Evolutionary conservation across 225 moss, liverwort and hornwort species (phyloP).

Genomic region (Neckera pumila): DNA sequence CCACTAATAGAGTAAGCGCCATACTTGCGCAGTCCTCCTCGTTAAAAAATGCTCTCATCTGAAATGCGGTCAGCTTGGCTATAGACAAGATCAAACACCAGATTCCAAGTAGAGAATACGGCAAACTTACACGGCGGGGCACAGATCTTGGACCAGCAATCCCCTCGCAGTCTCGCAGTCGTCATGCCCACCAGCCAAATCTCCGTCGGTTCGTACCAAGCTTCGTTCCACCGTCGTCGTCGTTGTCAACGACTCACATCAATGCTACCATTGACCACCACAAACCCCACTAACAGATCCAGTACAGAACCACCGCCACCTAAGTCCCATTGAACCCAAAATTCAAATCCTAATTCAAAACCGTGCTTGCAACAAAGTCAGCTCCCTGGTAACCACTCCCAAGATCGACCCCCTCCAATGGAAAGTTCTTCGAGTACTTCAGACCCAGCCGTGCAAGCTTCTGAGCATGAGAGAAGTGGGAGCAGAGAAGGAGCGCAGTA

Average conservation of each 20-base stretch:
- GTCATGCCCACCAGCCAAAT: background rate
- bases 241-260: background rate
- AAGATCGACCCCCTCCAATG: too few relatives aligned
- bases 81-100: background rate
- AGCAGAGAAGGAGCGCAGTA: too few relatives aligned
- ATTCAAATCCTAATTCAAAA: background rate
- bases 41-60: background rate
- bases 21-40: background rate
- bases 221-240: background rate
- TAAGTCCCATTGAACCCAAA: background rate
- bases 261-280: background rate
- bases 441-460: background rate
- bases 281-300: background rate
- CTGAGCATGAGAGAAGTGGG: background rate
- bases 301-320: background rate
- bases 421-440: background rate
- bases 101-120: background rate
- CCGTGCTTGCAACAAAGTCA: background rate
- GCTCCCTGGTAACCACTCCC: background rate
- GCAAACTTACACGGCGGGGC: constrained; percentile 11
- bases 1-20: background rate
- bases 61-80: background rate
- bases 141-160: constrained; percentile 9
- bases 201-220: background rate
- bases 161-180: background rate